Base-by-base conservation (phyloP, 108 stramenopile genomes). In the Fragilaria radians region DNA sequence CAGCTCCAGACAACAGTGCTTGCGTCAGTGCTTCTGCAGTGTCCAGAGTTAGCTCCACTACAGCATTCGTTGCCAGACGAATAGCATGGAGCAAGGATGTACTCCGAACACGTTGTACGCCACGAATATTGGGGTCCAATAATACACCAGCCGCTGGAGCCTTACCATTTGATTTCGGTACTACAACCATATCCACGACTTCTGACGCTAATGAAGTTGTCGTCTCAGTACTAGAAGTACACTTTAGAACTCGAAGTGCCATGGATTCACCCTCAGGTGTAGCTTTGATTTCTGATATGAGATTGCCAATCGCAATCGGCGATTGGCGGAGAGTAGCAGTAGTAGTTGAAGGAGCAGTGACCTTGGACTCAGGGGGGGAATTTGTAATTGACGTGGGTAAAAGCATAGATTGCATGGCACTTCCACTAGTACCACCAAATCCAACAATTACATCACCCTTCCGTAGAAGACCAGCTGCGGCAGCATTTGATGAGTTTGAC, bases 371-470 rank as follows among this genome's bases (percentile, higher is more conserved):
- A 7, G 14, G 36, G 7, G 36, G 36, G 11, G 7, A 11, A 11
- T 7, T 11, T 14, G 36, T 42, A 11, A 14, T 14, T 42, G 36
- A 7, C 7, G 14, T 7, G 36, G 36, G 36, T n/a, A n/a, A n/a
- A n/a, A n/a, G n/a, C n/a, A n/a, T n/a, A n/a, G n/a, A n/a, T n/a
- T n/a, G n/a, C n/a, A n/a, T n/a, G n/a, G n/a, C n/a, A n/a, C n/a
- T n/a, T n/a, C n/a, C n/a, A 31, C 28, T 30, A 72, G 33, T 53
- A 67, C 82, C 90, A 64, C 86, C 86, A 28, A 88, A 59, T 17
- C 72, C 75, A 9, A 85, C 46, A 46, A 93, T 82, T 23, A 93
- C 66, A 59, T 93, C 91, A 18, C 91, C 91, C 45, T 72, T 62
- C 14, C 57, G 54, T 26, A 93, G 62, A 0, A 86, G 29, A 33